Percentiles rank a stretch among this genome's conserved stretches.
These are phyloP conservation scores for Plasmopara muralis DNA, from an alignment of 352 stramenopile species.

Conservation along the genomic window DNA sequence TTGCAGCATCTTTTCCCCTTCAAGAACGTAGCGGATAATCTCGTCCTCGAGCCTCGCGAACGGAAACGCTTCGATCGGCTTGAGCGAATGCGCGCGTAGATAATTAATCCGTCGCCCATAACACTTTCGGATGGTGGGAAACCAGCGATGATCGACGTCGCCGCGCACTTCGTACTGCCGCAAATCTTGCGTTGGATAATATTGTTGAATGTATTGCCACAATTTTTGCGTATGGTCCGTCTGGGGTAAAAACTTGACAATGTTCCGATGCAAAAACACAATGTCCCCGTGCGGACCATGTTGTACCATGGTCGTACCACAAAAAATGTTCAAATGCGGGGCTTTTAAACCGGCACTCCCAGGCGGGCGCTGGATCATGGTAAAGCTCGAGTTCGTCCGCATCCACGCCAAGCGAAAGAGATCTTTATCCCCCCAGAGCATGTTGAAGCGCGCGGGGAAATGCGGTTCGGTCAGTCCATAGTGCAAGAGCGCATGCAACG, in stretches of 20 bases:
- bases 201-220: no score
- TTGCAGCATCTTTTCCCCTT: no score
- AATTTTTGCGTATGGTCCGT: no score
- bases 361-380: slow-evolving; percentile 47
- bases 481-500: slow-evolving; percentile 68
- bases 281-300: slow-evolving; percentile 47
- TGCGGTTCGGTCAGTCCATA: slow-evolving; percentile 42
- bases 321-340: slow-evolving; percentile 50
- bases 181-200: no score
- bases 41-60: no score
- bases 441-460: slow-evolving; percentile 34
- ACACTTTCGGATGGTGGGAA: no score
- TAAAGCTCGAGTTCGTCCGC: slow-evolving; percentile 55
- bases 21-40: no score
- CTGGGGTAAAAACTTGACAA: slow-evolving; percentile 34
- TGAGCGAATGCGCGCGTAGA: no score
- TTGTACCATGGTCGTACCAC: slow-evolving; percentile 67
- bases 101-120: no score
- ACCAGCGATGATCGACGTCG: no score
- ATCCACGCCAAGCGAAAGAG: slow-evolving; percentile 76
- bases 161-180: no score
- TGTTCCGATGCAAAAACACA: slow-evolving; percentile 72
- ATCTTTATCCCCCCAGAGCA: slow-evolving; percentile 81
- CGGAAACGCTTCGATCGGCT: no score
- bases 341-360: slow-evolving; percentile 44